Percentiles rank a stretch among this genome's conserved stretches.
phyloP scores from a whole-genome alignment of 169 alveolate genomes.

The Cryptosporidium sp. region DNA sequence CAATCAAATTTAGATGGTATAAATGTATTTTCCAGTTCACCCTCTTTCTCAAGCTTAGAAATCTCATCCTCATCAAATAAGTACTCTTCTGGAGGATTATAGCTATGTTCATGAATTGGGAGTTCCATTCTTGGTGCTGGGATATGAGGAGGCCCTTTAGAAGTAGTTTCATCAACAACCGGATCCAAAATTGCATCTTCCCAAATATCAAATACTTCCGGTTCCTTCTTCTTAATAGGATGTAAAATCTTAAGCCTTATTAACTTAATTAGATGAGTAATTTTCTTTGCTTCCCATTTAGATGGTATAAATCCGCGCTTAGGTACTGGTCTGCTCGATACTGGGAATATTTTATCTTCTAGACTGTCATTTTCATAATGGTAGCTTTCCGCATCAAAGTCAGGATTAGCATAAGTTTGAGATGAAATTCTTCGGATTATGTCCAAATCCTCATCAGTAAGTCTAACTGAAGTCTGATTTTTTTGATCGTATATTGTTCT shows the following conservation, averaged over 20 bases:
- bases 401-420: constrained; percentile 83
- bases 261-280: constrained; percentile 84
- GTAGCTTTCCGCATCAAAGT: constrained; percentile 83
- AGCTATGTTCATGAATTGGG: constrained; percentile 94
- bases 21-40: constrained; percentile 66
- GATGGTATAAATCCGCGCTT: constrained; percentile 91
- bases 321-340: constrained; percentile 85
- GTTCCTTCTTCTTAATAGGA: constrained; percentile 66
- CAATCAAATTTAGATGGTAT: constrained; percentile 88
- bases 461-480: constrained; percentile 87
- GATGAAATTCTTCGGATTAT: constrained; percentile 82
- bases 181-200: constrained; percentile 78
- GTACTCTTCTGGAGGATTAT: constrained; percentile 94
- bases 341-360: constrained; percentile 85
- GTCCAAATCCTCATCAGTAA: constrained; percentile 91
- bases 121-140: constrained; percentile 94
- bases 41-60: constrained; percentile 35
- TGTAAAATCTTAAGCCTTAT: constrained; percentile 75
- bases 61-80: constrained; percentile 84
- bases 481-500: constrained; percentile 90
- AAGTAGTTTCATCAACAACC: constrained; percentile 24
- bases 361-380: constrained; percentile 79
- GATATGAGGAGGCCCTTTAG: constrained; percentile 84
- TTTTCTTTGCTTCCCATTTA: constrained; percentile 89
- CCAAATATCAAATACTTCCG: constrained; percentile 87